Evolutionary conservation across 2,329 filamentous ascomycete genomes (phyloP), one percentile per base, ranked within the genome.

Genomic region (Nothophoma quercina): DNA sequence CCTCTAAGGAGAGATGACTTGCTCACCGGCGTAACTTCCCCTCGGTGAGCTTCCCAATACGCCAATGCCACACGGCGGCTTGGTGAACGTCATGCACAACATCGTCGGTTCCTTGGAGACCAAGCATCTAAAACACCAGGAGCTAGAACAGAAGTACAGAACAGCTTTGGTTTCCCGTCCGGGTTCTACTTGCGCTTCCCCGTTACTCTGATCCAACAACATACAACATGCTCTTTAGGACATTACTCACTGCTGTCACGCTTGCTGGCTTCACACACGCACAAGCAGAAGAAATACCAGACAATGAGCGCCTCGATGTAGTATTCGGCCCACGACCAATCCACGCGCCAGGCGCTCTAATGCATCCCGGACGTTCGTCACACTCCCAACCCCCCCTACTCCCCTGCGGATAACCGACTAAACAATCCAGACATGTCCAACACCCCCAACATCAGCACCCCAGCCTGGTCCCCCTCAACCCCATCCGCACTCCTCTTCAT

Each of bases 371-470:
- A 3, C 26, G 61, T 63, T 51, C 13, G 50, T 43, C 6, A 7
- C 8, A 29, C 12, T 16, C 18, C 15, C 4, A n/a, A 22, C 16
- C 10, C 13, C 12, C 25, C 21, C 18, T 19, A 16, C 13, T 39
- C n/a, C n/a, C n/a, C n/a, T n/a, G n/a, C n/a, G n/a, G n/a, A n/a
- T n/a, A n/a, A n/a, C n/a, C n/a, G 23, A 25, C 22, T 25, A 26
- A n/a, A 33, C 25, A 26, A 15, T 6, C 10, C 42, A 71, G 68
- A 69, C 19, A 63, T 62, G 16, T 56, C 55, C 3, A 59, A 51
- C n/a, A 48, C 59, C 7, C 68, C 68, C 19, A 63, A 56, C 22
- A 62, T 71, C 58, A 60, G 49, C 18, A 55, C 63, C 1, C 59
- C 66, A 8, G 30, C 50, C 7, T 63, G 54, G 55, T 56, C 38